Conservation (phyloP, 78 protist genomes). For the Dictyostelium firmibasis region DNA sequence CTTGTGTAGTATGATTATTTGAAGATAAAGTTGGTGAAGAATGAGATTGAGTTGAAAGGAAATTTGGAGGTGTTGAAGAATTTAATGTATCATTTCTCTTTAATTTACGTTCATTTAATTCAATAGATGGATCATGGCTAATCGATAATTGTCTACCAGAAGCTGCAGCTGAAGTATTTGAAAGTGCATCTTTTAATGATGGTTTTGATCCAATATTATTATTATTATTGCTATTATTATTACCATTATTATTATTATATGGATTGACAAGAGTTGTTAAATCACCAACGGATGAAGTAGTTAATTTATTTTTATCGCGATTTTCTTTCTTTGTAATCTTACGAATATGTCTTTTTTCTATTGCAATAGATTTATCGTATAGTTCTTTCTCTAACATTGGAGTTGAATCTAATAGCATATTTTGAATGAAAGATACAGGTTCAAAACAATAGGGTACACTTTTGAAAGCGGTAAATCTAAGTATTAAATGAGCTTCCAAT, state of each 20-base stretch:
- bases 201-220: not conserved
- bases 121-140: not conserved
- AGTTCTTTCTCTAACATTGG: constrained; percentile 37
- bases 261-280: not conserved
- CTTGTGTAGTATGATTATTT: not conserved
- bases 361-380: constrained; percentile 45
- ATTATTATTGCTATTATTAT: not conserved
- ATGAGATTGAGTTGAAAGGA: constrained; percentile 2
- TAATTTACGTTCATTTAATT: constrained; percentile 9
- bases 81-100: not conserved
- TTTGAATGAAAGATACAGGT: constrained; percentile 70
- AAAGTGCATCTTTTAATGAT: not conserved
- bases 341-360: constrained; percentile 67
- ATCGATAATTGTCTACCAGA: not conserved
- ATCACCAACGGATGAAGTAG: constrained; percentile 22
- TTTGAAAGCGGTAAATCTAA: constrained; percentile 13
- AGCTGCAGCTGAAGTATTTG: not conserved
- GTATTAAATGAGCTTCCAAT: constrained; percentile 42
- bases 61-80: constrained; percentile 23
- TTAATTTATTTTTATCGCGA: constrained; percentile 28
- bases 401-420: constrained; percentile 7
- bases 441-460: constrained; percentile 48
- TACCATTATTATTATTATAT: not conserved
- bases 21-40: constrained; percentile 2
- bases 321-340: constrained; percentile 40